A percentile compares a stretch with the other conserved stretches of the same genome.
These are phyloP conservation scores for Trichoderma simmonsii DNA, from an alignment of 2,329 filamentous ascomycete species.

Conservation along the genomic window DNA sequence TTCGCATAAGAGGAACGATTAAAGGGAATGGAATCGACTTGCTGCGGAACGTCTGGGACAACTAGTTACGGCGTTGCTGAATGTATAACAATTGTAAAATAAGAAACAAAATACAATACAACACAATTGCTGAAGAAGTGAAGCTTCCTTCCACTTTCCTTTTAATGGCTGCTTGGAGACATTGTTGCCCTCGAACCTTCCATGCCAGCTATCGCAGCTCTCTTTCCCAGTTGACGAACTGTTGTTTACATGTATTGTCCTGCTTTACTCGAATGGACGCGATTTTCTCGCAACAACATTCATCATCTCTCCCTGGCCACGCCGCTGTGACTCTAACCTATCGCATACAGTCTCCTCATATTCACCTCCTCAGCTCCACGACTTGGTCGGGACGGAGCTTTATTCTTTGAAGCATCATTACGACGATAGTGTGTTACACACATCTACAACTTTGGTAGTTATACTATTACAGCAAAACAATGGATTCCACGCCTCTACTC, in stretches of 20 bases:
- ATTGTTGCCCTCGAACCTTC: not conserved
- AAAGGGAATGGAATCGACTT: not conserved
- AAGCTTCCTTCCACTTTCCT: not conserved
- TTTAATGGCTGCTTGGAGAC: not conserved
- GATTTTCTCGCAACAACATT: not conserved
- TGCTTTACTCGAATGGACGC: not conserved
- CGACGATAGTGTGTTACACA: not conserved
- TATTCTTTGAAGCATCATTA: not conserved
- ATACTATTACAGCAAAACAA: conserved; percentile 6
- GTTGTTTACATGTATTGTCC: not conserved
- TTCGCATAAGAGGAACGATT: conserved; percentile 22
- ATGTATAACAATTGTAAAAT: conserved; percentile 1
- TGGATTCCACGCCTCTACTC: conserved; percentile 38
- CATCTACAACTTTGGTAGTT: not conserved
- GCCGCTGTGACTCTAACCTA: not conserved
- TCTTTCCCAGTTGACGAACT: not conserved
- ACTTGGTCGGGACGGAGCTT: not conserved
- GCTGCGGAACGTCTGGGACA: not conserved
- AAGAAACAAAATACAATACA: not conserved
- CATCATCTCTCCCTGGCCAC: not conserved
- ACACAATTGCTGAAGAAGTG: not conserved
- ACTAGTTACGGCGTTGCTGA: not conserved
- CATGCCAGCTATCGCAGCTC: not conserved
- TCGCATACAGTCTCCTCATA: not conserved
- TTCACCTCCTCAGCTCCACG: not conserved